Percentiles rank a stretch among this genome's conserved stretches.
Conservation (phyloP, 2,329 filamentous ascomycete species). For the Thermoascus crustaceus region DNA sequence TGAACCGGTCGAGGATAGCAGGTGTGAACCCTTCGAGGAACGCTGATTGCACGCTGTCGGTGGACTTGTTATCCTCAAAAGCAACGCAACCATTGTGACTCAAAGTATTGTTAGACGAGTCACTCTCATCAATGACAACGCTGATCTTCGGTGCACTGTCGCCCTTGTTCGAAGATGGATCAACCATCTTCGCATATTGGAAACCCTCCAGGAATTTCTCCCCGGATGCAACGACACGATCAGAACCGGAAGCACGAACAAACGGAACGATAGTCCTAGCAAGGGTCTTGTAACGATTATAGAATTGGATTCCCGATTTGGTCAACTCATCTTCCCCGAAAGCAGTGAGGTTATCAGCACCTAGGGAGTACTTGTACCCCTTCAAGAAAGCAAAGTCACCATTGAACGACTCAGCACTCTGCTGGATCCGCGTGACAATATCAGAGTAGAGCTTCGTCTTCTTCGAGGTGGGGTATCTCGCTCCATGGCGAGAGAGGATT, state of each 20-base stretch:
- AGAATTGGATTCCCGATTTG: constrained; percentile 69
- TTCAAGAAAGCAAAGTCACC: constrained; percentile 61
- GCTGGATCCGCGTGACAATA: constrained; percentile 60
- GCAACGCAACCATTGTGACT: constrained; percentile 62
- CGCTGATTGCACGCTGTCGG: constrained; percentile 40
- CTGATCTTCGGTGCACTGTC: constrained; percentile 50
- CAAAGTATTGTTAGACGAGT: constrained; percentile 69
- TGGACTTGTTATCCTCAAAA: constrained; percentile 54
- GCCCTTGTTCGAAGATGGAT: constrained; percentile 32
- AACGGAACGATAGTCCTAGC: constrained; percentile 55
- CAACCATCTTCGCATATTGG: constrained; percentile 45
- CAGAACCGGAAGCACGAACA: constrained; percentile 60
- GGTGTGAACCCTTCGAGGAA: constrained; percentile 60
- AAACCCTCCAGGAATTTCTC: constrained; percentile 69
- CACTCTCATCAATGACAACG: constrained; percentile 59
- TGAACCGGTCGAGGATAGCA: constrained; percentile 60
- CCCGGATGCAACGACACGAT: constrained; percentile 66
- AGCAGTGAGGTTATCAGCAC: constrained; percentile 58
- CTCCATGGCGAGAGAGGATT: constrained; percentile 75
- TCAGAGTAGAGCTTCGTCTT: constrained; percentile 59
- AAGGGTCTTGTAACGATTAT: constrained; percentile 60
- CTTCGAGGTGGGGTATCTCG: constrained; percentile 64
- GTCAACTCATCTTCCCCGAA: constrained; percentile 64
- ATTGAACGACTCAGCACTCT: constrained; percentile 47
- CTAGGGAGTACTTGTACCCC: constrained; percentile 63